Evolutionary conservation across 768 basidiomycete species (phyloP), one percentile per base, ranked within the genome.

Genomic region (Pleurotus salmoneostramineus): DNA sequence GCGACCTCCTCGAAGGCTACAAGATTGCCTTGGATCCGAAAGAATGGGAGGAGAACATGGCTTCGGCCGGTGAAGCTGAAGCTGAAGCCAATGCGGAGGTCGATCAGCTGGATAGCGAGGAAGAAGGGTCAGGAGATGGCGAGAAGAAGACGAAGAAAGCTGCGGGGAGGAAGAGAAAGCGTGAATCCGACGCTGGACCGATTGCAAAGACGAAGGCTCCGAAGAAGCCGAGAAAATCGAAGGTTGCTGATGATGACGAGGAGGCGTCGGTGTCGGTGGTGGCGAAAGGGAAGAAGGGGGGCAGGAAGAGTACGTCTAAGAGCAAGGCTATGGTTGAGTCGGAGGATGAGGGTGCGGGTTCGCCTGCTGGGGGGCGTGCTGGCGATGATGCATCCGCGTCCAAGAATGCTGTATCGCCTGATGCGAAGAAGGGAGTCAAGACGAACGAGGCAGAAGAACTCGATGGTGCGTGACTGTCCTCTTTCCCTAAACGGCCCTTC

Each of bases 1-100:
- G 82, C 42, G 91, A 94, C 35, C 83, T 98, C 42, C 71, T 88
- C 17, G 70, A 81, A 55, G 94, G 88, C 11, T 95, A 94, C 70
- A 80, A 82, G 61, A 85, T 91, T 65, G 82, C 82, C 0, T 72
- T 81, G 42, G 82, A 91, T 69, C 89, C 89, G 2, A 68, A 65
- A 0, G 74, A 76, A 17, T 91, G 88, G 88, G 76, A 79, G 56
- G 52, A 55, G 8, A 55, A 14, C n/a, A 55, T 55, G 8, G 69
- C 68, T 3, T 27, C 21, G 21, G 21, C 21, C 21, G 21, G 21
- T 27, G 21, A 27, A 27, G 69, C 63, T 5, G 77, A 77, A 56
- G 70, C 73, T 37, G 84, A 83, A 47, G 82, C 78, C 47, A 80
- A 84, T 36, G 85, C 79, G 0, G 83, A 82, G 56, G 82, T 89